Evolutionary conservation across 352 stramenopile genomes (phyloP).

Genomic region (Phytophthora sojae): DNA sequence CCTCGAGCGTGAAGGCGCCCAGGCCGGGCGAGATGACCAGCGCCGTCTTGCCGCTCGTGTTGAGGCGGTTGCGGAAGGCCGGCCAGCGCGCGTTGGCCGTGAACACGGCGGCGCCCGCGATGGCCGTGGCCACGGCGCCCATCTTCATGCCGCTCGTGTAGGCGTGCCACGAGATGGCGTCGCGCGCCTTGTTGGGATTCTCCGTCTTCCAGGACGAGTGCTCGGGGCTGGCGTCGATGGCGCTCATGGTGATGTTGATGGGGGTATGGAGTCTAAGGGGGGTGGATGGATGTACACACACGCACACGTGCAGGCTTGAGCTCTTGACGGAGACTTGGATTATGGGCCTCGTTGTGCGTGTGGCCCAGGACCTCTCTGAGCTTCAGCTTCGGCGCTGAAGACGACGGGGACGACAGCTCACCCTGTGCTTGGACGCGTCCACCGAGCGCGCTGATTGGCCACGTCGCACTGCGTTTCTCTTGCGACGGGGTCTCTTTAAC

Average conservation of each 20-base stretch:
- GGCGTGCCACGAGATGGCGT: constrained; percentile 78
- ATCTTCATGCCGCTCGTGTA: constrained; percentile 66
- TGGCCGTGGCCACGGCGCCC: constrained; percentile 38
- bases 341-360: constrained; percentile 10
- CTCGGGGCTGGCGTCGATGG: constrained; percentile 21
- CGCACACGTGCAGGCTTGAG: constrained; percentile 7
- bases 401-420: constrained; percentile 22
- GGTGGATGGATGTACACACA: neutral
- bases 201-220: constrained; percentile 40
- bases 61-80: constrained; percentile 75
- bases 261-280: neutral
- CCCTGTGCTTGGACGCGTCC: neutral
- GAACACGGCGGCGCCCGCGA: constrained; percentile 42
- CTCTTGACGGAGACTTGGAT: constrained; percentile 16
- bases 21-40: constrained; percentile 72
- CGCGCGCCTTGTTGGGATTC: constrained; percentile 61
- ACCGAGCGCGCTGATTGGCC: constrained; percentile 13
- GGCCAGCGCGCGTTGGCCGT: constrained; percentile 68
- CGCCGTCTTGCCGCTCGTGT: constrained; percentile 77
- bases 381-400: constrained; percentile 3
- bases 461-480: constrained; percentile 24
- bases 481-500: constrained; percentile 15
- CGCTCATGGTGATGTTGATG: constrained; percentile 18
- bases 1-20: constrained; percentile 69
- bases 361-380: constrained; percentile 11